A percentile compares a stretch with the other conserved stretches of the same genome.
Evolutionary conservation across 495 filamentous ascomycete genomes (phyloP).

Genomic region (Parachaetomium inaequale): DNA sequence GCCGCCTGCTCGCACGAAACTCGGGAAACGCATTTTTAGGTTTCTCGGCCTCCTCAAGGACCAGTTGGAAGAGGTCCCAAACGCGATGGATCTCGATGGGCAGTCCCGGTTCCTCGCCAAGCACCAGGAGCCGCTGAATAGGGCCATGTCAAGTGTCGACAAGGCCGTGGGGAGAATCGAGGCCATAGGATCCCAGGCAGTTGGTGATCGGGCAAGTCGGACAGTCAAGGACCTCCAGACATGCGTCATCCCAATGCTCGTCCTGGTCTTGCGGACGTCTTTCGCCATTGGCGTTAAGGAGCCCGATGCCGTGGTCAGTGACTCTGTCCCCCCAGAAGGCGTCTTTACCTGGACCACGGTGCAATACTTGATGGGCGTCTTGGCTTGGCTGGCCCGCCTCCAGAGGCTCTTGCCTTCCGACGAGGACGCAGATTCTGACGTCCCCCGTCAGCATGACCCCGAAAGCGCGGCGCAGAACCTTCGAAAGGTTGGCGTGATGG

Average conservation of each 20-base stretch:
- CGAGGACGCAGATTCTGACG: not conserved
- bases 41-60: not conserved
- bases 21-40: not conserved
- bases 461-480: not conserved
- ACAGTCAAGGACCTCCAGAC: not conserved
- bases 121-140: not conserved
- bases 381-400: conserved; percentile 13
- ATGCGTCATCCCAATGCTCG: conserved; percentile 18
- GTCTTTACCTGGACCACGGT: conserved; percentile 12
- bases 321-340: not conserved
- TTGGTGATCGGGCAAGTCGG: not conserved
- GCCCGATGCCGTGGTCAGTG: not conserved
- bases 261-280: conserved; percentile 3
- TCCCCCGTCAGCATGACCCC: not conserved
- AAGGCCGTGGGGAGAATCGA: not conserved
- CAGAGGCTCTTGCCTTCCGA: not conserved
- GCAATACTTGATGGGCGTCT: conserved; percentile 6
- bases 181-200: not conserved
- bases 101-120: not conserved
- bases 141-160: not conserved
- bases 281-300: conserved; percentile 15
- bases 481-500: not conserved
- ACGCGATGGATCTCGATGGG: not conserved
- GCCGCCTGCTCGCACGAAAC: not conserved
- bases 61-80: conserved; percentile 1